These are phyloP conservation scores for Rhizomucor miehei DNA, from an alignment of 371 early-diverging fungal genomes.

Conservation along the genomic window DNA sequence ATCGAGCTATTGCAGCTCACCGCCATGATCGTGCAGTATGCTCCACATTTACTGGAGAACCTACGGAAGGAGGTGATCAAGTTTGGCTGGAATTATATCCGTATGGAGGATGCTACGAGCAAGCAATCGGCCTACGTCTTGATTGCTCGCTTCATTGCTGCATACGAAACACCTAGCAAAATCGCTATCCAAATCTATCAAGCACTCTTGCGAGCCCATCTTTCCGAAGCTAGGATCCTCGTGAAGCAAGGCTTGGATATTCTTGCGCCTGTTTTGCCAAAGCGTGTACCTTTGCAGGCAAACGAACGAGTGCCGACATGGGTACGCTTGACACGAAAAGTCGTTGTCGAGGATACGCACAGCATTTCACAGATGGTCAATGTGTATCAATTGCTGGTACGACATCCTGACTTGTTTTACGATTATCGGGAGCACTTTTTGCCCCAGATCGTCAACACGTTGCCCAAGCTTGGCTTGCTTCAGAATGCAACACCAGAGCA, in stretches of 20 bases:
- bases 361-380: conserved; percentile 83
- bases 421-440: conserved; percentile 86
- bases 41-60: conserved; percentile 74
- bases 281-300: conserved; percentile 61
- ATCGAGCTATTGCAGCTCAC: conserved; percentile 93
- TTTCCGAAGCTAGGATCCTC: conserved; percentile 76
- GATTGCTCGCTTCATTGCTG: conserved; percentile 86
- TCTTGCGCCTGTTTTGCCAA: conserved; percentile 85
- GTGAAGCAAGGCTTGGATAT: conserved; percentile 94
- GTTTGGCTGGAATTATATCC: conserved; percentile 90
- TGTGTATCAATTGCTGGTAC: conserved; percentile 88
- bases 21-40: conserved; percentile 82
- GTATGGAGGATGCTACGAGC: conserved; percentile 88
- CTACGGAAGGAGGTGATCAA: conserved; percentile 91
- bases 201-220: conserved; percentile 85
- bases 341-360: conserved; percentile 90
- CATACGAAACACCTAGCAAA: conserved; percentile 90
- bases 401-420: conserved; percentile 88
- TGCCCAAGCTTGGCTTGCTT: conserved; percentile 84
- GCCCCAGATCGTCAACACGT: conserved; percentile 80
- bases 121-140: conserved; percentile 95
- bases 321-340: conserved; percentile 84
- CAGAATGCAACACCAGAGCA: conserved; percentile 87
- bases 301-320: conserved; percentile 74
- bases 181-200: conserved; percentile 89